Conservation (phyloP, 2,329 filamentous ascomycete species). For the Epichloe festucae region DNA sequence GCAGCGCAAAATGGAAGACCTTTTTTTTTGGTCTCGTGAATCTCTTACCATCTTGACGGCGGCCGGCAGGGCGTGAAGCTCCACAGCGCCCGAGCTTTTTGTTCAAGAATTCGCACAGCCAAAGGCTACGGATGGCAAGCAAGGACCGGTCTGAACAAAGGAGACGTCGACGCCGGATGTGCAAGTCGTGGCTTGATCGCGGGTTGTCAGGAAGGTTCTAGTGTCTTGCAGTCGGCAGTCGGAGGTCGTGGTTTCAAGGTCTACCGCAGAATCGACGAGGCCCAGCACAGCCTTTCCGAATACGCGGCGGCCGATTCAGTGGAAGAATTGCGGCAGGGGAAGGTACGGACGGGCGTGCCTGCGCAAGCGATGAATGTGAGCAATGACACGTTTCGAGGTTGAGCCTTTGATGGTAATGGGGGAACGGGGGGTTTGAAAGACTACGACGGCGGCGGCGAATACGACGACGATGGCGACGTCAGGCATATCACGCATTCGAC, state of each 20-base stretch:
- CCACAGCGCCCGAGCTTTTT: conserved; percentile 1
- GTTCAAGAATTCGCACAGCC: conserved; percentile 3
- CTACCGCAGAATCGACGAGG: background rate
- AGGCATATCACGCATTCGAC: background rate
- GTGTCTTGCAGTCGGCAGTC: background rate
- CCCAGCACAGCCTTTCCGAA: conserved; percentile 3
- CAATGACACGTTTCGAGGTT: background rate
- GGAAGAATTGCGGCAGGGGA: conserved; percentile 2
- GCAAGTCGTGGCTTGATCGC: background rate
- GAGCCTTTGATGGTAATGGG: background rate
- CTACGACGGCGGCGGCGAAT: background rate
- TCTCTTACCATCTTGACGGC: conserved; percentile 8
- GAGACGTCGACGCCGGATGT: conserved; percentile 1
- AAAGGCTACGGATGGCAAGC: conserved; percentile 1
- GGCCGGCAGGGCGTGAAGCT: conserved; percentile 4
- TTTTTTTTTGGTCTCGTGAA: background rate
- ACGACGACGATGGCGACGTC: conserved; percentile 3
- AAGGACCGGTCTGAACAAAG: background rate
- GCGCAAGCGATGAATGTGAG: conserved; percentile 1
- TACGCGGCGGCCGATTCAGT: conserved; percentile 2
- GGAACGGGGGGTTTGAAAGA: background rate
- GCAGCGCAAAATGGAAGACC: background rate
- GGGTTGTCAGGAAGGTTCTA: background rate
- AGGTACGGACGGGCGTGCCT: conserved; percentile 2
- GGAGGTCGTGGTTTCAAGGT: background rate